Evolutionary conservation across 2,329 filamentous ascomycete species (phyloP), one percentile per base, ranked within the genome.

Genomic region (Pezicula radicicola): DNA sequence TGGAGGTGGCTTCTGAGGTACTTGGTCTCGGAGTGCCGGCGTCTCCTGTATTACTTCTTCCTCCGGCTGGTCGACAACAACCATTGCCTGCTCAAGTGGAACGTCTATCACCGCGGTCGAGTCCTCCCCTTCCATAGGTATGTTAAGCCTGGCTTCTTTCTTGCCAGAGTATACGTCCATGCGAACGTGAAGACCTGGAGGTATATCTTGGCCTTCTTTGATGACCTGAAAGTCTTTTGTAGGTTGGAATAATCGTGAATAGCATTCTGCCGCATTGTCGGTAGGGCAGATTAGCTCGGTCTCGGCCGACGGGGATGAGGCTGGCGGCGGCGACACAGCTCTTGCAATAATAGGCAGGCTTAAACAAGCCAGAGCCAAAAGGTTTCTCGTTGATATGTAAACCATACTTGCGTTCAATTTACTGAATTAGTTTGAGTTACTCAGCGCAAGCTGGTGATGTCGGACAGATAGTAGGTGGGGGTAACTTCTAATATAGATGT

Each of bases 71-170:
- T 58, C 53, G 12, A 62, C 56, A 13, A 60, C 54, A 19, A 64
- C 55, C 55, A 63, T 52, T 12, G 76, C 76, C 49, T 75, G 73
- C 53, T 85, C 79, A 28, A 52, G 57, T 8, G 63, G 61, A 43
- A 65, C 46, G n/a, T 83, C 79, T 48, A 86, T 76, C 2, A 81
- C 63, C 33, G 85, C 70, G 10, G 84, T 68, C 54, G 83, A 77
- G 30, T 52, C 78, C 56, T 85, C 81, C 13, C 62, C 62, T 51
- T 68, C 66, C 54, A 63, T 66, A 1, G 81, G 81, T 16, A 84
- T 74, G 66, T 88, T 81, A 55, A 88, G 73, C 62, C 86, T 85
- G 58, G 85, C 85, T 64, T 87, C 83, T 58, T 82, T 85, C 58
- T 75, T 60, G 19, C 85, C 85, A 0, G 83, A 84, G 59, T 76